Base-by-base conservation (phyloP, 2,329 filamentous ascomycete genomes). In the Calonectria pseudoturangicola region DNA sequence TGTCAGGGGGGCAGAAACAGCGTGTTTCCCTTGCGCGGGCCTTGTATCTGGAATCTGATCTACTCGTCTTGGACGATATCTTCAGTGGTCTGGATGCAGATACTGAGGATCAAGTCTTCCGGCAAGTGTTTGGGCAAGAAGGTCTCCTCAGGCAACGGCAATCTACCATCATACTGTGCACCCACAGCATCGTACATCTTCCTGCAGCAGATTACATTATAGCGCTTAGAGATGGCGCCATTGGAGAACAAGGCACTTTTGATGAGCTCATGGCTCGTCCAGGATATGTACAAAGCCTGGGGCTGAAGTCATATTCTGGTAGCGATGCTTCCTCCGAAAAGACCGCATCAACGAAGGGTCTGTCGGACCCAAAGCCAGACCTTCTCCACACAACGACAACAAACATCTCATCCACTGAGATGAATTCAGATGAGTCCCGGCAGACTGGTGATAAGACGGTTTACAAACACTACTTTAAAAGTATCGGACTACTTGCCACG, bases 401-500 rank as follows among this genome's bases (percentile, higher is more conserved):
- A 74, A 1, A 74, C 80, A 25, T 72, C 58, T 5, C 75, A 77
- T 15, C 76, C 80, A 1, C 80, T 79, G 21, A 71, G 15, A 25
- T 21, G 5, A 33, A 60, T 9, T 10, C n/a, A 2, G 25, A 36
- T 41, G 54, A 60, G 36, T 18, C 33, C 18, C 54, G 54, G 5
- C 12, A 60, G 41, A 18, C 75, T 1, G 82, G 82, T 1, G 82
- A 84, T 62, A 74, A 67, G 12, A 78, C 79, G 0, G 80, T 85
- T 2, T 86, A 85, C 66, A 77, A 74, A 0, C 80, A 84, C 70
- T 86, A 84, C 62, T 81, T 84, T 36, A 66, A 54, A 1, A 82
- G 73, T 25, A 80, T 84, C 4, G 74, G 77, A 2, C 21, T 27
- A 8, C 18, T 51, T n/a, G 69, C 77, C 1, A 39, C 47, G 0